phyloP scores from a whole-genome alignment of 2,329 filamentous ascomycete species.

The Plectosphaerella cucumerina region DNA sequence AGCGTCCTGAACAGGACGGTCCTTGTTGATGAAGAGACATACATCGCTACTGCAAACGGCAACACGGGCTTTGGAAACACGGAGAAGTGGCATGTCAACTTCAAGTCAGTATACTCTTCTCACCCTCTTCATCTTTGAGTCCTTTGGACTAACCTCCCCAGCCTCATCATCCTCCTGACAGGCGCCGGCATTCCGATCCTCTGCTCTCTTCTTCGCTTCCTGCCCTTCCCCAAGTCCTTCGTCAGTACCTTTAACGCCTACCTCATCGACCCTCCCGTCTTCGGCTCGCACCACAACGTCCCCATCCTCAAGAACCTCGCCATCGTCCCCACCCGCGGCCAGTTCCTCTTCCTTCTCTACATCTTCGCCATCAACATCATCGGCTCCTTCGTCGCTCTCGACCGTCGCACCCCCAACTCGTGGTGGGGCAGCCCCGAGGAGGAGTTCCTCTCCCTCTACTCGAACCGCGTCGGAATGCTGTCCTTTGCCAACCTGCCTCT shows the following conservation, averaged over 20 bases:
- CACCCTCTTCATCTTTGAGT: neutral
- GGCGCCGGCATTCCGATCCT: slow-evolving; percentile 19
- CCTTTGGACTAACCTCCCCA: neutral
- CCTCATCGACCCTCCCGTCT: slow-evolving; percentile 17
- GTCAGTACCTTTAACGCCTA: slow-evolving; percentile 14
- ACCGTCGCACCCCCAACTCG: slow-evolving; percentile 17
- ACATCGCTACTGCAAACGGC: slow-evolving; percentile 5
- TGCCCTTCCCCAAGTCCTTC: slow-evolving; percentile 17
- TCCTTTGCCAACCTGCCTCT: slow-evolving; percentile 36
- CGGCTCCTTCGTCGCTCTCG: slow-evolving; percentile 23
- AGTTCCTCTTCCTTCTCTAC: slow-evolving; percentile 34
- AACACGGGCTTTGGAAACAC: slow-evolving; percentile 7
- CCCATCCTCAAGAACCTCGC: slow-evolving; percentile 13
- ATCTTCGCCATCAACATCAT: slow-evolving; percentile 32
- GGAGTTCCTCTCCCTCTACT: neutral
- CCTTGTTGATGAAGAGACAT: slow-evolving; percentile 5
- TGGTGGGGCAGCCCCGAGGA: slow-evolving; percentile 3
- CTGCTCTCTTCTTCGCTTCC: slow-evolving; percentile 23
- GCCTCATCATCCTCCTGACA: slow-evolving; percentile 19
- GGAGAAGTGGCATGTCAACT: slow-evolving; percentile 4
- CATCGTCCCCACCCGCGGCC: slow-evolving; percentile 19
- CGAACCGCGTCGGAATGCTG: slow-evolving; percentile 35
- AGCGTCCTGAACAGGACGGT: slow-evolving; percentile 9
- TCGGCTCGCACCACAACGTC: slow-evolving; percentile 13
- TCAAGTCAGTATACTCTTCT: neutral